A percentile compares a stretch with the other conserved stretches of the same genome.
Evolutionary conservation across 1,284 basidiomycete species (phyloP).

Genomic region (Schizophyllum commune): DNA sequence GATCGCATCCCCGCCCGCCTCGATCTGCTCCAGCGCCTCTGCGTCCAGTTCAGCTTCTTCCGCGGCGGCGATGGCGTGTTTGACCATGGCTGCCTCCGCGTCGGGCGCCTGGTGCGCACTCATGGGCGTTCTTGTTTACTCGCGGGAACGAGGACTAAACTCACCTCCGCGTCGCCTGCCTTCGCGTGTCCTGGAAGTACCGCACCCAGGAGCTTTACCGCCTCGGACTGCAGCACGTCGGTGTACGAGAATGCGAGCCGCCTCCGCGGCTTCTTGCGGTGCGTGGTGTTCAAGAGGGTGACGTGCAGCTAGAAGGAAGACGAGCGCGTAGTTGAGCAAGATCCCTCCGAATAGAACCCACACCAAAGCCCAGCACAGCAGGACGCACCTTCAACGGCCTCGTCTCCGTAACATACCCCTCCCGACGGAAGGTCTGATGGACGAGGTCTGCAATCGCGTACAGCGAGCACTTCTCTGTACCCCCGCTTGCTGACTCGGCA

Average conservation of each 20-base stretch:
- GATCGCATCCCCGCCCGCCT: background rate
- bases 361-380: background rate
- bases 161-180: conserved; percentile 14
- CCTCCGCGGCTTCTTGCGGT: conserved; percentile 38
- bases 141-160: conserved; percentile 12
- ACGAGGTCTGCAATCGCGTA: conserved; percentile 30
- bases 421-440: conserved; percentile 37
- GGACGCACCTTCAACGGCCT: conserved; percentile 51
- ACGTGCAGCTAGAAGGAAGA: conserved; percentile 48
- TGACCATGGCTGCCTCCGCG: background rate
- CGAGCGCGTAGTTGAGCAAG: background rate
- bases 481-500: too few relatives aligned
- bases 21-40: background rate
- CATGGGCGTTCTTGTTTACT: too few relatives aligned
- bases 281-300: conserved; percentile 54
- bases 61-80: too few relatives aligned
- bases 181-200: conserved; percentile 11
- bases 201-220: conserved; percentile 19
- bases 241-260: conserved; percentile 38
- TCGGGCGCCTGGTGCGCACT: too few relatives aligned
- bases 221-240: conserved; percentile 24
- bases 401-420: conserved; percentile 42
- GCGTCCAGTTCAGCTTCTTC: background rate
- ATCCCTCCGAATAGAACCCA: background rate
- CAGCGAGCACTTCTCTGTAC: conserved; percentile 19